phyloP scores from a whole-genome alignment of 306 rosid species.

The apple (Malus domestica) region DNA sequence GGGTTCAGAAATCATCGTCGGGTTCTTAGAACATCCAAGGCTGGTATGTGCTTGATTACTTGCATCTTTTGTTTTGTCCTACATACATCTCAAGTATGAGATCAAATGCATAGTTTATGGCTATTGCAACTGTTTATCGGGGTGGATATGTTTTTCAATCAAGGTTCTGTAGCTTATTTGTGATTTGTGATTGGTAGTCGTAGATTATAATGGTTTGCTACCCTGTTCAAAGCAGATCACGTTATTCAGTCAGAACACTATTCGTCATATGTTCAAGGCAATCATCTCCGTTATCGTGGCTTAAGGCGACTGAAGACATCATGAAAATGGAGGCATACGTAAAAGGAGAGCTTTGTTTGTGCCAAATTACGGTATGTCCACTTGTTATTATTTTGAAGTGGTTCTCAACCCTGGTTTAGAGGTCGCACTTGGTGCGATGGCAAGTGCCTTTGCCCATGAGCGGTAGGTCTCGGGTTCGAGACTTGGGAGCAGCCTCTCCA shows the following conservation, averaged over 20 bases:
- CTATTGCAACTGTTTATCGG: background rate
- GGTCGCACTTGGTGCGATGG: no score
- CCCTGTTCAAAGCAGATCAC: slow-evolving; percentile 37
- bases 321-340: slow-evolving; percentile 24
- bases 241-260: slow-evolving; percentile 41
- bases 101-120: background rate
- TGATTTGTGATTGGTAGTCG: background rate
- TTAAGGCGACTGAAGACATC: slow-evolving; percentile 34
- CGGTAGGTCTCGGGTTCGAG: no score
- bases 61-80: background rate
- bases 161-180: background rate
- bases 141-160: background rate
- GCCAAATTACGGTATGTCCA: slow-evolving; percentile 38
- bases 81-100: background rate
- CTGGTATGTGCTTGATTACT: slow-evolving; percentile 34
- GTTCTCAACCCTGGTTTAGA: slow-evolving; percentile 1
- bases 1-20: slow-evolving; percentile 94
- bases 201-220: background rate
- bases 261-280: slow-evolving; percentile 37
- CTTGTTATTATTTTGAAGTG: background rate
- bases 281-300: slow-evolving; percentile 49
- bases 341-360: slow-evolving; percentile 28
- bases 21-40: slow-evolving; percentile 52
- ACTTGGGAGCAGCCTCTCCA: no score
- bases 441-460: no score